Conservation (phyloP, 768 basidiomycete genomes). For the Rhizopogon sp. region DNA sequence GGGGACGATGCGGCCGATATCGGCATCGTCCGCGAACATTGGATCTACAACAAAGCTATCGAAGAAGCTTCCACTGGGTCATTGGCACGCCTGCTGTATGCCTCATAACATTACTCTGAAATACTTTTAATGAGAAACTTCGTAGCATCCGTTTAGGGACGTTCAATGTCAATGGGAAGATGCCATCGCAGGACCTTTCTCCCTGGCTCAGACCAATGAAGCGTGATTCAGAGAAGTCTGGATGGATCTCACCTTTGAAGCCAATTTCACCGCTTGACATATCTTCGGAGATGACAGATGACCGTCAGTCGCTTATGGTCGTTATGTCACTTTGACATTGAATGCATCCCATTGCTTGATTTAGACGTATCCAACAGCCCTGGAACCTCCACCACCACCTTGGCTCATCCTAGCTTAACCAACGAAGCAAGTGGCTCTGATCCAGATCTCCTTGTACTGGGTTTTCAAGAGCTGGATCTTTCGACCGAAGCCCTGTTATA, state of each 20-base stretch:
- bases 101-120: background rate
- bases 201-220: conserved; percentile 46
- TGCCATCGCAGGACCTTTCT: conserved; percentile 67
- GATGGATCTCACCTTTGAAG: conserved; percentile 30
- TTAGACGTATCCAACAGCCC: conserved; percentile 8
- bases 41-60: conserved; percentile 47
- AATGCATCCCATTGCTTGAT: background rate
- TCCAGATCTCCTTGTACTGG: conserved; percentile 70
- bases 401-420: background rate
- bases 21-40: conserved; percentile 54
- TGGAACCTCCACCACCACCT: conserved; percentile 7
- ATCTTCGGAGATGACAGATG: conserved; percentile 14
- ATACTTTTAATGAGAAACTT: background rate
- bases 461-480: conserved; percentile 77
- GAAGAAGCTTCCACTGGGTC: conserved; percentile 20
- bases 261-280: conserved; percentile 30
- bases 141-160: conserved; percentile 66
- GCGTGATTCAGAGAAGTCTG: background rate
- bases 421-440: conserved; percentile 27
- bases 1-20: conserved; percentile 61
- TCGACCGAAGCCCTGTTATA: conserved; percentile 78
- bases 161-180: conserved; percentile 81
- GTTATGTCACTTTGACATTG: background rate
- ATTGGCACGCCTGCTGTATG: conserved; percentile 21
- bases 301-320: conserved; percentile 12